Evolutionary conservation across 345 rosid genomes (phyloP), one percentile per base, ranked within the genome.

Genomic region (Linum tenue): DNA sequence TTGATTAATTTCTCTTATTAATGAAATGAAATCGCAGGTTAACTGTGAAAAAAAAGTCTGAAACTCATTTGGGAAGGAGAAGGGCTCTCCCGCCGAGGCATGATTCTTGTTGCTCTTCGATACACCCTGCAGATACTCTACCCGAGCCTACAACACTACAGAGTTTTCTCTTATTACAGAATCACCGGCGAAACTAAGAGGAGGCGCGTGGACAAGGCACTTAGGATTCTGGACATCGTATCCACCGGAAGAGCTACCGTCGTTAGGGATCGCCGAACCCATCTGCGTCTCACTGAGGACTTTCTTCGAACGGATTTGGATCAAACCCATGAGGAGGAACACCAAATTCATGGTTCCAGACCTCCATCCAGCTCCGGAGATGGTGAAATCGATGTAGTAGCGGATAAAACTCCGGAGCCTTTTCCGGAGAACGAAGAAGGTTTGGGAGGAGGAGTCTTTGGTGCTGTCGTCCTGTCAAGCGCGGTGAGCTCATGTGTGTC

Each of bases 401-500:
- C 78, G 40, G 77, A 81, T 64, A 60, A 78, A 50, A 10, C 77
- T 17, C 69, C 69, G 35, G 31, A 70, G 37, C 37, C 59, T 58
- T 31, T 16, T 66, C 37, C 35, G 40, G 50, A 61, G 12, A 65
- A 75, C n/a, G 67, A 81, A 38, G 59, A 58, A 43, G 69, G 62
- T 9, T 53, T 58, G 60, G 31, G 64, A 10, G 38, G 55, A 67
- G 15, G n/a, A 55, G 56, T 66, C 66, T 53, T 73, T 14, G 81
- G 76, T 62, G 85, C 83, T 4, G 68, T 75, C 55, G 70, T 71
- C 67, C 73, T 92, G 62, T 90, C 91, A 9, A 83, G 68, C 55
- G 84, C 81, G 36, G 67, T 90, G 68, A 90, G 84, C 50, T 83
- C 71, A 10, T 83, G 92, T 59, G 85, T 76, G 44, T 78, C 84